Conservation (phyloP, 2,329 filamentous ascomycete genomes). For the Fusarium sp. region DNA sequence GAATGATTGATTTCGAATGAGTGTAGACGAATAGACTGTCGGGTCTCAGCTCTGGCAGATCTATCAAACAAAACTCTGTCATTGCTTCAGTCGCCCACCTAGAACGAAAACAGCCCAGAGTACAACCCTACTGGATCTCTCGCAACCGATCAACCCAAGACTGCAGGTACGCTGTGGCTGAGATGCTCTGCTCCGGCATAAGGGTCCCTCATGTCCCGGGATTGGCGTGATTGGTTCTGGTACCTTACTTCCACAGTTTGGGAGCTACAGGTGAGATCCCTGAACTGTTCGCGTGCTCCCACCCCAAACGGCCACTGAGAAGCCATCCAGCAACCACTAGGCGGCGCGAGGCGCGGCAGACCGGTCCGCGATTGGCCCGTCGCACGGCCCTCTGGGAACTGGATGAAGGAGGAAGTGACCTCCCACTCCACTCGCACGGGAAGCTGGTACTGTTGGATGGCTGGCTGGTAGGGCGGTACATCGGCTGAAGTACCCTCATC, state of each 20-base stretch:
- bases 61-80: neutral
- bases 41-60: neutral
- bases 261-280: slow-evolving; percentile 35
- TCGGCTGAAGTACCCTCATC: slow-evolving; percentile 31
- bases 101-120: neutral
- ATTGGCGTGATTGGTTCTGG: slow-evolving; percentile 38
- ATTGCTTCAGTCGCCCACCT: neutral
- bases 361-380: slow-evolving; percentile 26
- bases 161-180: slow-evolving; percentile 42
- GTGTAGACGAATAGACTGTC: neutral
- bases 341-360: slow-evolving; percentile 9
- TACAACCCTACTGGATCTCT: slow-evolving; percentile 6
- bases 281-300: slow-evolving; percentile 31
- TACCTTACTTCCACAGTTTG: slow-evolving; percentile 38
- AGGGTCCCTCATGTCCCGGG: slow-evolving; percentile 18
- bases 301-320: slow-evolving; percentile 35
- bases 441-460: slow-evolving; percentile 4
- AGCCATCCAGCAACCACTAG: slow-evolving; percentile 12
- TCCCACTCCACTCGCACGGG: neutral
- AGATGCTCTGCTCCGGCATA: slow-evolving; percentile 19
- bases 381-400: slow-evolving; percentile 11
- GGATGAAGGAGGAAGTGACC: slow-evolving; percentile 10
- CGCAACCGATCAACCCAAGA: slow-evolving; percentile 17
- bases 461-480: slow-evolving; percentile 8
- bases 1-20: neutral